Evolutionary conservation across 768 basidiomycete genomes (phyloP), one percentile per base, ranked within the genome.

Genomic region (Lactifluus hygrophoroides): DNA sequence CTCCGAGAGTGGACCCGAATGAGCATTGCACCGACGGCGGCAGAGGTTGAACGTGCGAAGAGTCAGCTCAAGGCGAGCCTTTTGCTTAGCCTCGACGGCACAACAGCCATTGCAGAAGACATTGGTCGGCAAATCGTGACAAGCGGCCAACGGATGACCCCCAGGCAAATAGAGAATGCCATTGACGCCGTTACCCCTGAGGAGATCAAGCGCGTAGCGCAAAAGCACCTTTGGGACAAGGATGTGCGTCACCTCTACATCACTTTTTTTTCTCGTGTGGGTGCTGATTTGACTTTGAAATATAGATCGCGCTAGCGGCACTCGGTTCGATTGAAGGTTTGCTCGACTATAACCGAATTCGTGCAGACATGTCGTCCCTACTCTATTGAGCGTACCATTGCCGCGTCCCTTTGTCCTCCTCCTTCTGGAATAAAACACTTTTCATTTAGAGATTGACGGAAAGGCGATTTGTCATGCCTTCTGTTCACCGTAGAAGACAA

Each of bases 111-210:
- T 61, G 95, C 96, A 34, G 96, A 99, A 77, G 96, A 99, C 68
- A 94, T 98, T 72, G 95, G 96, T n/a, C 78, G 94, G 66, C 95
- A 97, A 70, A 80, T 99, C 60, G 90, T 99, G 60, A 98, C 95
- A 34, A 92, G 85, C 62, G 96, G 96, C 55, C 85, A 79, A 63
- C 79, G 96, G 67, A 79, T 88, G 75, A 88, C 94, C 17, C 95
- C 96, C 49, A 82, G 86, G 71, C 92, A 99, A 75, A 93, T 94
- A 63, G 96, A 97, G 79, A 79, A 79, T 56, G 91, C 92, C 25
- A 83, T 98, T 45, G 93, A 98, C 69, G 86, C 88, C 23, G 92
- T 99, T 55, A 85, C 83, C 23, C 75, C 83, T 30, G 88, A 84
- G 19, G 94, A 97, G 71, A 93, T 99, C 73, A 87, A 88, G 78